These are phyloP conservation scores for Phoenix roebelenii DNA, from an alignment of 176 grass and related monocot genomes.

Conservation along the genomic window DNA sequence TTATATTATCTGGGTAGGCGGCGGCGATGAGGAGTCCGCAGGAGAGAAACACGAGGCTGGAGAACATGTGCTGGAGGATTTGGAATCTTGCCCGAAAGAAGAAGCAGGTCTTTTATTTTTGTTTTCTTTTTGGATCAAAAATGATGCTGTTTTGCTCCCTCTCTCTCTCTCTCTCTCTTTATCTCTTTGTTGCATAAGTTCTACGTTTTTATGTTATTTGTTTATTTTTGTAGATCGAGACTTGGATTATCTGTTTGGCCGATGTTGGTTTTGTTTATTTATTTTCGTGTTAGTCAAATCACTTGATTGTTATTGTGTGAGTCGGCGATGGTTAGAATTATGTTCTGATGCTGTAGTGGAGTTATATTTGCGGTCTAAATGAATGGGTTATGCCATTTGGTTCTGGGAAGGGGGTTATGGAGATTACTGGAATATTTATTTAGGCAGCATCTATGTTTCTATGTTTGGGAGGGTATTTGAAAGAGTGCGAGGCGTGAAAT, in stretches of 20 bases:
- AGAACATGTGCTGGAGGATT: constrained; percentile 99
- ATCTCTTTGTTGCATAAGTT: no score
- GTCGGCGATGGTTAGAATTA: no score
- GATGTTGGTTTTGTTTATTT: not conserved
- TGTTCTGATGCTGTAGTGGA: not conserved
- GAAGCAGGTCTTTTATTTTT: constrained; percentile 49
- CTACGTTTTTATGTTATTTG: no score
- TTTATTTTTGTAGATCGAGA: no score
- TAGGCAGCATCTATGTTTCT: not conserved
- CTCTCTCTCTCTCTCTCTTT: no score
- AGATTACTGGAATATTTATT: not conserved
- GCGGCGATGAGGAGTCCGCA: constrained; percentile 96
- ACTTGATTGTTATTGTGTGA: not conserved
- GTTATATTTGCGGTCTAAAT: not conserved
- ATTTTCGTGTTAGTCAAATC: not conserved
- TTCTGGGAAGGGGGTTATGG: not conserved
- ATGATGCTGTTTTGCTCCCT: no score
- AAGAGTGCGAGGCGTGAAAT: not conserved
- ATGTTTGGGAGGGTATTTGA: not conserved
- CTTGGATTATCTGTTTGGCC: no score
- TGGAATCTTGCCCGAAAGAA: constrained; percentile 99
- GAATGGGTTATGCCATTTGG: not conserved
- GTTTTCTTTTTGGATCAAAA: constrained; percentile 2
- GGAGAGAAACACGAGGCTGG: constrained; percentile 96
- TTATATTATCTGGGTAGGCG: constrained; percentile 26